phyloP scores from a whole-genome alignment of 768 basidiomycete species.

The Panellus pusillus region DNA sequence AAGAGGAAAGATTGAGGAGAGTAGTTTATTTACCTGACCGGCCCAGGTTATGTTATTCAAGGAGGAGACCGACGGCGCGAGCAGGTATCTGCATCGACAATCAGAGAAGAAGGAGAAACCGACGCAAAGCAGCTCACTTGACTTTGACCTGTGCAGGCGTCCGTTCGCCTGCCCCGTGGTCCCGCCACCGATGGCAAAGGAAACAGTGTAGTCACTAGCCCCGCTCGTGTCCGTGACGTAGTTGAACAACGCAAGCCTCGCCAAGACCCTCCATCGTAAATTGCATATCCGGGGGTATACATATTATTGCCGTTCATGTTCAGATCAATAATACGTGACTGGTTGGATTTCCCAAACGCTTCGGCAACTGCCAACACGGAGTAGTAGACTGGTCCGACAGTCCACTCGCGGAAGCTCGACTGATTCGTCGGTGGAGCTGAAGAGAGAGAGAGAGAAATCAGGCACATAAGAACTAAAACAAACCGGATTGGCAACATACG shows the following conservation, averaged over 20 bases:
- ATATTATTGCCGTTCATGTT: constrained; percentile 37
- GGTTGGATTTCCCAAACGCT: constrained; percentile 47
- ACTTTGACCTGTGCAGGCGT: constrained; percentile 41
- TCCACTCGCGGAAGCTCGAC: constrained; percentile 50
- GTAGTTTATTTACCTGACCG: constrained; percentile 41
- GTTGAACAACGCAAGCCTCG: constrained; percentile 55
- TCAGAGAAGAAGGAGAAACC: background rate
- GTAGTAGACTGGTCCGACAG: constrained; percentile 59
- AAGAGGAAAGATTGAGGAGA: background rate
- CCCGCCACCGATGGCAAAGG: constrained; percentile 42
- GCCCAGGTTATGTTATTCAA: constrained; percentile 66
- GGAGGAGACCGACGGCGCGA: constrained; percentile 47
- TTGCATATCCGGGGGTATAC: constrained; percentile 50
- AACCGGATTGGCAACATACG: constrained; percentile 30
- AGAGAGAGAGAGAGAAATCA: constrained; percentile 32
- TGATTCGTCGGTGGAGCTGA: constrained; percentile 44
- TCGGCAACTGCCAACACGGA: constrained; percentile 59
- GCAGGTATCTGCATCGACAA: constrained; percentile 45
- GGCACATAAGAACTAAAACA: constrained; percentile 23
- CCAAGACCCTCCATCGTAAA: constrained; percentile 55
- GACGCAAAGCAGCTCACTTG: constrained; percentile 34
- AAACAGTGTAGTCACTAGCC: constrained; percentile 40
- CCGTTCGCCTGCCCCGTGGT: constrained; percentile 29
- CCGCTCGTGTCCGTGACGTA: constrained; percentile 49
- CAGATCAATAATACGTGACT: constrained; percentile 53